Evolutionary conservation across 1,284 basidiomycete genomes (phyloP), one percentile per base, ranked within the genome.

Genomic region (Trichosporon ovoides): DNA sequence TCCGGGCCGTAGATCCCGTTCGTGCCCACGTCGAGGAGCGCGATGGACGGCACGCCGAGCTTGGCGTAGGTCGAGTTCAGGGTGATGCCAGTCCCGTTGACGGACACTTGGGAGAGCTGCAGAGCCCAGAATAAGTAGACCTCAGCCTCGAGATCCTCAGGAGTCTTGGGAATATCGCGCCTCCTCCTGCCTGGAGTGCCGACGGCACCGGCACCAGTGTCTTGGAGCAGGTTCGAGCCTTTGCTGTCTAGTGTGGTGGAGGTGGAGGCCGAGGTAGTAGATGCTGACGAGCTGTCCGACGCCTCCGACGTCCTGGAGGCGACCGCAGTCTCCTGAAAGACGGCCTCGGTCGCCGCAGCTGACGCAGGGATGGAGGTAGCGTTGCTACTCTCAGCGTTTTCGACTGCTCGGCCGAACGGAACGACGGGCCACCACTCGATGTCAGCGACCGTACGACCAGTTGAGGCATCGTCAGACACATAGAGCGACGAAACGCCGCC

Each of bases 71-170:
- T 87, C 13, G 89, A 85, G 38, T 81, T 76, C 7, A 87, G 82
- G 0, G 77, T 75, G 7, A 90, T 64, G 6, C 69, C 68, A 3
- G 81, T 84, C 5, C 81, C 82, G 65, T 87, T 88, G 64, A 91
- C 85, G 34, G 82, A 80, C 52, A 91, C 79, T 24, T 78, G 77
- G 1, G 80, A 73, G 38, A 94, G 74, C 6, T 83, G 83, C 52
- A 91, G 82, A 0, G 84, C 82, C 91, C 91, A 94, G 62, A 87
- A 86, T 33, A 92, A 80, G 68, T 92, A 93, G 13, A 66, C 66
- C 59, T 74, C 72, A 13, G 49, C 43, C 20, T 67, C 66, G 5
- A 76, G 66, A 24, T 67, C 60, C 11, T 36, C 50, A 2, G 43
- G 43, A 16, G 43, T 31, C 28, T 7, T 48, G 6, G 43, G 43